These are phyloP conservation scores for Polyrhizophydium stewartii DNA, from an alignment of 371 early-diverging fungal species.

Conservation along the genomic window DNA sequence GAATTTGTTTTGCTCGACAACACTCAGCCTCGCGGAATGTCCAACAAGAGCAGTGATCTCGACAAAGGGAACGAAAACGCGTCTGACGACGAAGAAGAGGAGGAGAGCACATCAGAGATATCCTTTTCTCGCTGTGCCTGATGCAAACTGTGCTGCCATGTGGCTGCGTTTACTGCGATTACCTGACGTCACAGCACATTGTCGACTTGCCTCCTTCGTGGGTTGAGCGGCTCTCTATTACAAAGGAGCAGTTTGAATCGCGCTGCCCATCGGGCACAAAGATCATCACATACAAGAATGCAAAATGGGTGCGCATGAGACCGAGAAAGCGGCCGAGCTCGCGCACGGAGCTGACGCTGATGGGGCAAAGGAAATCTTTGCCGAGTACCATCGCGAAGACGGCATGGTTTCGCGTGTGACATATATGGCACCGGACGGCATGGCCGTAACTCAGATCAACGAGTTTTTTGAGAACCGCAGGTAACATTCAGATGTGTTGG, in stretches of 20 bases:
- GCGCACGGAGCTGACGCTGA: too few species aligned
- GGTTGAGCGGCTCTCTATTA: conserved; percentile 37
- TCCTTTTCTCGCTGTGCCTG: not conserved
- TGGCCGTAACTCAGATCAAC: conserved; percentile 15
- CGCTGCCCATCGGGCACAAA: conserved; percentile 45
- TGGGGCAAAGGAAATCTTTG: conserved; percentile 37
- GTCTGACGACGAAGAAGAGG: conserved; percentile 42
- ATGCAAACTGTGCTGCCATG: conserved; percentile 1
- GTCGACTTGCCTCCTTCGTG: conserved; percentile 48
- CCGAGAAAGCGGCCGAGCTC: too few species aligned
- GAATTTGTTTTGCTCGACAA: conserved; percentile 51
- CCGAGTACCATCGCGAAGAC: conserved; percentile 45
- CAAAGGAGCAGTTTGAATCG: conserved; percentile 41
- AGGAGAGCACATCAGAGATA: conserved; percentile 14
- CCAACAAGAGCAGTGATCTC: conserved; percentile 9
- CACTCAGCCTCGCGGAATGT: conserved; percentile 32
- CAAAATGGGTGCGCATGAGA: conserved; percentile 24
- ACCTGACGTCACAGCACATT: conserved; percentile 17
- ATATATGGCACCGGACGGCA: conserved; percentile 25
- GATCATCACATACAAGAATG: conserved; percentile 34
- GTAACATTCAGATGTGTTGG: conserved; percentile 8
- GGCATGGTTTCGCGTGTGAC: conserved; percentile 47
- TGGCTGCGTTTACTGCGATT: not conserved
- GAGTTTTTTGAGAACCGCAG: conserved; percentile 38
- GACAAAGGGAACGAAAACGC: conserved; percentile 35